Evolutionary conservation across 106 monocot genomes (phyloP).

Genomic region (Acorus calamus): DNA sequence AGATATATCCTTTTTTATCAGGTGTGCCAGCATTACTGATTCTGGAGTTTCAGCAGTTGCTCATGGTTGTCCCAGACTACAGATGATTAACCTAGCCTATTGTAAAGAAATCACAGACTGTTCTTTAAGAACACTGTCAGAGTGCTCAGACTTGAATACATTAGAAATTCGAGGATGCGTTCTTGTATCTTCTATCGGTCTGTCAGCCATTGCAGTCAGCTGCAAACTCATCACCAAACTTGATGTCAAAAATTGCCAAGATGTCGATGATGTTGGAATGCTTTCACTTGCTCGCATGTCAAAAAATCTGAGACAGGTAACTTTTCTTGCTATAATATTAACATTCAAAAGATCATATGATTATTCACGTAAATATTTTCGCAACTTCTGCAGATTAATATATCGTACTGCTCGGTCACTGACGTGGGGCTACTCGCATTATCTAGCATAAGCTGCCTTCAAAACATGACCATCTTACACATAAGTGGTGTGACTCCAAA

Average conservation of each 20-base stretch:
- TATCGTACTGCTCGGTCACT: conserved; percentile 72
- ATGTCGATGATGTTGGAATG: conserved; percentile 54
- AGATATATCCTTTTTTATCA: conserved; percentile 15
- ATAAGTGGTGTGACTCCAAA: conserved; percentile 35
- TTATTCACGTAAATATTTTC: too few species aligned
- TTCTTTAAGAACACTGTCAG: conserved; percentile 46
- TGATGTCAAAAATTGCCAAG: conserved; percentile 66
- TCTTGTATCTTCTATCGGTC: conserved; percentile 40
- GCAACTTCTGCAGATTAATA: conserved; percentile 78
- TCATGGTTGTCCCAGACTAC: conserved; percentile 38
- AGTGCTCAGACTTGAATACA: conserved; percentile 45
- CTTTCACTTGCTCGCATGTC: conserved; percentile 49
- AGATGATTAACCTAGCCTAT: conserved; percentile 60
- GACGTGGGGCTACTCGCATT: conserved; percentile 63
- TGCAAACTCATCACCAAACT: conserved; percentile 50
- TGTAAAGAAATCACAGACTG: conserved; percentile 52
- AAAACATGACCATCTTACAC: conserved; percentile 56
- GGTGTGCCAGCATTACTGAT: conserved; percentile 44
- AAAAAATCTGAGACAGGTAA: conserved; percentile 51
- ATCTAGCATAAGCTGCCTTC: conserved; percentile 53
- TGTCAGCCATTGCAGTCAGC: conserved; percentile 40
- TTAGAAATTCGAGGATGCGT: conserved; percentile 73
- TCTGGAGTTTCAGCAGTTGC: conserved; percentile 43
- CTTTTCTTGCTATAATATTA: neutral
- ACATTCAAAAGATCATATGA: too few species aligned